phyloP scores from a whole-genome alignment of 2,329 filamentous ascomycete genomes.

The Tolypocladium amazonense region DNA sequence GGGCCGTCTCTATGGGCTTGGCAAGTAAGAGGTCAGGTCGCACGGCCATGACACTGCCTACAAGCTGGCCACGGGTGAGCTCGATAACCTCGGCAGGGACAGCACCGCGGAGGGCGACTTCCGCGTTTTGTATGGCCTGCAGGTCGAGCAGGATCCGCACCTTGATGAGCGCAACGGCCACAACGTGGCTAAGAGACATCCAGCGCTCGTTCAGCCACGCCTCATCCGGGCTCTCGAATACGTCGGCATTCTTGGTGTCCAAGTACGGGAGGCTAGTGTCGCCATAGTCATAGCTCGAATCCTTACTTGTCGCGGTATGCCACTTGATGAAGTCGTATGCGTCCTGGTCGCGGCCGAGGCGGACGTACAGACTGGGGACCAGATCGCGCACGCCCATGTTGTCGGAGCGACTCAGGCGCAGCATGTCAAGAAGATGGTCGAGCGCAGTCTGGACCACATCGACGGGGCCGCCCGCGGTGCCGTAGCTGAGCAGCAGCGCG shows the following conservation, averaged over 20 bases:
- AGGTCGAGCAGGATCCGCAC: constrained; percentile 13
- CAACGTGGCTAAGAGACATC: constrained; percentile 6
- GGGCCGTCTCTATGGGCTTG: background rate
- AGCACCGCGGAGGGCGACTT: constrained; percentile 1
- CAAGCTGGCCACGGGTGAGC: constrained; percentile 8
- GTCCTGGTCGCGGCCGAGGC: constrained; percentile 38
- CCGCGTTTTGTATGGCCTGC: constrained; percentile 6
- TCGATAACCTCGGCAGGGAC: constrained; percentile 11
- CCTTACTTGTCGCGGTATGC: constrained; percentile 11
- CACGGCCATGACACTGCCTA: background rate
- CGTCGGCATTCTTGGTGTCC: constrained; percentile 25
- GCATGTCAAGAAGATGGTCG: constrained; percentile 29
- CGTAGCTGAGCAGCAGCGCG: constrained; percentile 14
- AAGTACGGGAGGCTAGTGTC: constrained; percentile 14
- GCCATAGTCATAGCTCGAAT: constrained; percentile 9
- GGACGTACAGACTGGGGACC: constrained; percentile 30
- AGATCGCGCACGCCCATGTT: constrained; percentile 30
- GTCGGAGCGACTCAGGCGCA: constrained; percentile 32
- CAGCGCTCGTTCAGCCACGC: background rate
- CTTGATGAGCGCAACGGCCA: constrained; percentile 11
- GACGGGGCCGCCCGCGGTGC: constrained; percentile 16
- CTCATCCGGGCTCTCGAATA: constrained; percentile 21
- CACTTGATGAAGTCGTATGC: constrained; percentile 33
- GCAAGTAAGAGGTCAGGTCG: background rate
- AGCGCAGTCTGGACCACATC: constrained; percentile 21